These are phyloP conservation scores for Trichoderma simmonsii DNA, from an alignment of 2,329 filamentous ascomycete species.

Conservation along the genomic window DNA sequence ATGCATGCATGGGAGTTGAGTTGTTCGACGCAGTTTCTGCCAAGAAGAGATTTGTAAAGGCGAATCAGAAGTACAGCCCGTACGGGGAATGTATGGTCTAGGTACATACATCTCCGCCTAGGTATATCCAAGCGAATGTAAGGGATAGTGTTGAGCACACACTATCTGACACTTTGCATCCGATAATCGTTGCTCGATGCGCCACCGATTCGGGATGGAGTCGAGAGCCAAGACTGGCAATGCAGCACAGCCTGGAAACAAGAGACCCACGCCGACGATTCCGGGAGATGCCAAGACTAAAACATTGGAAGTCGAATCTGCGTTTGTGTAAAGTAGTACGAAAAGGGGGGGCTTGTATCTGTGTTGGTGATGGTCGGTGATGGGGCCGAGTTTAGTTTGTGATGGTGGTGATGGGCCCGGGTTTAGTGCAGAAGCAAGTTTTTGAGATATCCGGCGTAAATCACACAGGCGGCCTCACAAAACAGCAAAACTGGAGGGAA, in stretches of 20 bases:
- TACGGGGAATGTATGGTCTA: neutral
- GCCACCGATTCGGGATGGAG: neutral
- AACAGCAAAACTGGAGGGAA: neutral
- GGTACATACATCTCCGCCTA: neutral
- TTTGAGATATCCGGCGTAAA: neutral
- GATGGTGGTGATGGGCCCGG: neutral
- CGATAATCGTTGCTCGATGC: neutral
- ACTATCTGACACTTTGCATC: neutral
- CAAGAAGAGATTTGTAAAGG: neutral
- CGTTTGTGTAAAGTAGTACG: neutral
- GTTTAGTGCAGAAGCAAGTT: neutral
- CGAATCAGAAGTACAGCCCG: neutral
- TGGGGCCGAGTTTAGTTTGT: neutral
- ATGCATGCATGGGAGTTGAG: neutral
- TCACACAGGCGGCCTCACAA: neutral
- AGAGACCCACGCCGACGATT: constrained; percentile 1
- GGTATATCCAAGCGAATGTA: neutral
- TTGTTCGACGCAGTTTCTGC: neutral
- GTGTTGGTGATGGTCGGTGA: neutral
- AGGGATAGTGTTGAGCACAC: neutral
- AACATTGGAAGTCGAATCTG: neutral
- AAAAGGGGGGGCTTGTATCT: neutral
- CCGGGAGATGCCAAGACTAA: neutral
- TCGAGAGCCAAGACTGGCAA: constrained; percentile 10
- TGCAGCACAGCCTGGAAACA: neutral